Evolutionary conservation across 2,329 filamentous ascomycete species (phyloP), one percentile per base, ranked within the genome.

Genomic region (Fusarium sp.): DNA sequence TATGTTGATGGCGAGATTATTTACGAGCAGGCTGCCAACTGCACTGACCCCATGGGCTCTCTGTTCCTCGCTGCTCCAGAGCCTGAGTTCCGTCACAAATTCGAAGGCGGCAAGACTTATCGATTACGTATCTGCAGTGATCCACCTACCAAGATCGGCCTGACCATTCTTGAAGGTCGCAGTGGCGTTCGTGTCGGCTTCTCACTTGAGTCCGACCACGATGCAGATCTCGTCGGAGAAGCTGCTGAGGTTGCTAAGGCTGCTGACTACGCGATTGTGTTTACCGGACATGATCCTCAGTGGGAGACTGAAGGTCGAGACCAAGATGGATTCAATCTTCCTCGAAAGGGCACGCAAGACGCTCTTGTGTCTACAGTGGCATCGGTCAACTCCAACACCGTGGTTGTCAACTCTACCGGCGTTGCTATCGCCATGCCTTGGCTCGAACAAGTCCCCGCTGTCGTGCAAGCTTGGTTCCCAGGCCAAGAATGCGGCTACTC

Each of bases 401-500:
- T 89, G 2, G 86, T 93, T 3, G 87, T 92, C 3, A 88, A 91
- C 71, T 90, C 91, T 40, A 91, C 89, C 0, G 91, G 90, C 30
- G 90, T 90, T 0, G 88, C 90, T 2, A 82, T 89, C 11, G 83
- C 85, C 2, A 86, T 90, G 86, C 88, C 88, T 0, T 90, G 88
- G 88, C 80, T 85, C 2, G 77, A 83, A 8, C 77, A 85, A 30
- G 85, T 91, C 13, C 87, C 87, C 4, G 89, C 87, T 10, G 86
- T 92, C 38, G 74, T 92, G 5, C 90, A 87, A 77, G 88, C 88
- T n/a, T 92, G 90, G 90, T 93, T 92, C 75, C 89, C 90, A 50
- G 91, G 91, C 5, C 91, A 93, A 76, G 91, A 93, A 81, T 87
- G 87, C 23, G 91, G 91, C 1, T 91, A 93, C 73, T 89, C 89